Conservation (phyloP, 73 alveolate species). For the Durusdinium trenchii region DNA sequence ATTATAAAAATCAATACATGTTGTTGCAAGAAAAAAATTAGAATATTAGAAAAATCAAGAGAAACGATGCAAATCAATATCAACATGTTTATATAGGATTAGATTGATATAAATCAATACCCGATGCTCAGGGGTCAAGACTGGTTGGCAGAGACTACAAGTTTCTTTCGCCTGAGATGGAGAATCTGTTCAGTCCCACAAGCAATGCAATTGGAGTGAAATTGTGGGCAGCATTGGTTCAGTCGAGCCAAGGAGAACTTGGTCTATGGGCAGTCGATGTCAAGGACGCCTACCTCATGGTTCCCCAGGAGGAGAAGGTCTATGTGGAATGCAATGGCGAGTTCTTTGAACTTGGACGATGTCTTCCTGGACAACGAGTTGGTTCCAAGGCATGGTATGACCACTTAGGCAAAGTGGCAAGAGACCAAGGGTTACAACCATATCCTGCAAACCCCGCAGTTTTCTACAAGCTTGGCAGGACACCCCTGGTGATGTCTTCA, state of each 20-base stretch:
- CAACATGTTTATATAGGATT: not conserved
- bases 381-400: not conserved
- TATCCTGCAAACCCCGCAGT: not conserved
- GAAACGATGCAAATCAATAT: not conserved
- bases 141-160: constrained; percentile 9
- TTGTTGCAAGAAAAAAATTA: too few species aligned
- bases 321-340: not conserved
- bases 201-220: not conserved
- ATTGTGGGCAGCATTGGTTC: not conserved
- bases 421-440: not conserved
- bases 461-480: not conserved
- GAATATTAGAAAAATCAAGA: not conserved
- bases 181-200: not conserved
- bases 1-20: not conserved
- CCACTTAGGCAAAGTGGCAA: not conserved
- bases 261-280: not conserved
- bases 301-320: not conserved
- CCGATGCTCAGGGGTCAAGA: not conserved
- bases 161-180: not conserved
- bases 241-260: not conserved
- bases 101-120: not conserved
- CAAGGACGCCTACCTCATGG: constrained; percentile 23
- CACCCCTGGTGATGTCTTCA: not conserved
- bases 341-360: not conserved
- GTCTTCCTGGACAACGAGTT: not conserved